Evolutionary conservation across 2,329 filamentous ascomycete genomes (phyloP), one percentile per base, ranked within the genome.

Genomic region (Trichoderma pleuroti): DNA sequence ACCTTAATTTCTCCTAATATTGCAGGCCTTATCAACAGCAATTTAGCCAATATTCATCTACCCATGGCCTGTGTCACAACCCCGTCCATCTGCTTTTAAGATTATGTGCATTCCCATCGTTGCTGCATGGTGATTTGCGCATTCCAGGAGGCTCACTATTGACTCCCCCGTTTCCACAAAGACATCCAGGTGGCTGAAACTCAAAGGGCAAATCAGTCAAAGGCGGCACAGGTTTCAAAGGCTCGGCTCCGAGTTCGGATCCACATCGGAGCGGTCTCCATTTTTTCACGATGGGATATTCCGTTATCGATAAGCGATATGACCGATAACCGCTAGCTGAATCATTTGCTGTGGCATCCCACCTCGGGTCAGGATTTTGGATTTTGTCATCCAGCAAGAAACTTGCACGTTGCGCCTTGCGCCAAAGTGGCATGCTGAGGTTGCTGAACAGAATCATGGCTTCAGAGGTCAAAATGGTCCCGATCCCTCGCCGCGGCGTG

Each of bases 401-500:
- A 72, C 72, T 75, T 75, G 74, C 70, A 74, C 21, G 10, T 52
- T 52, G 70, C 24, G 61, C 49, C 6, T 49, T 32, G 34, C 28
- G 56, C 56, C 56, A 59, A 26, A 61, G 69, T 49, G 77, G 72
- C 64, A 82, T 83, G 78, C 75, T 81, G 59, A 76, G 74, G 62
- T 70, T 78, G 24, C 64, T 86, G 64, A 83, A 82, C 80, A 81
- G 83, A 80, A 84, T 82, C 78, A 92, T 92, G 88, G 84, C 86
- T 76, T 80, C 86, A 69, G 81, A 83, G 76, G 76, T 84, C 72
- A 90, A 91, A 78, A 89, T 86, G 78, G 92, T 97, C 46, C 91
- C 93, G 65, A 97, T 98, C 74, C 95, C 95, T 74, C 87, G 86
- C 72, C 92, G 92, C 80, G 95, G 95, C 65, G 94, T 97, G 77